These are phyloP conservation scores for Sarcodon sp. DNA, from an alignment of 768 basidiomycete genomes.

Conservation along the genomic window DNA sequence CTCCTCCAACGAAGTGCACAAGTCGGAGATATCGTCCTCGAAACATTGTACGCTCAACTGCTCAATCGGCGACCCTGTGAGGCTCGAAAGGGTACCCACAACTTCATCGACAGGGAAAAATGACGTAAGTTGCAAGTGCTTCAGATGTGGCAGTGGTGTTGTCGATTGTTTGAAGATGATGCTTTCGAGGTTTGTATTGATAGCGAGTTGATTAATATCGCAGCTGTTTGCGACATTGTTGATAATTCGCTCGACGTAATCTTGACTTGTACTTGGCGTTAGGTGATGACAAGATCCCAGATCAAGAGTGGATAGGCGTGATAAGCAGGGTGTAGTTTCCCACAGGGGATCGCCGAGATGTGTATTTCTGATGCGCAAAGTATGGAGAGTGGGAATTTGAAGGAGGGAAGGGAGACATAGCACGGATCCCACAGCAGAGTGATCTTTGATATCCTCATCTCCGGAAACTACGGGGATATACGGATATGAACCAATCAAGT, in stretches of 20 bases:
- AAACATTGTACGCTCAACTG: constrained; percentile 46
- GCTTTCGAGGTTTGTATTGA: constrained; percentile 29
- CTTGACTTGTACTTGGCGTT: constrained; percentile 35
- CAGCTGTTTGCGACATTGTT: constrained; percentile 36
- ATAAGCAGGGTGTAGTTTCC: constrained; percentile 34
- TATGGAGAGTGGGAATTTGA: constrained; percentile 43
- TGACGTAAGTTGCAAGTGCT: constrained; percentile 44
- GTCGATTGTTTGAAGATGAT: constrained; percentile 21
- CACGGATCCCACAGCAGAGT: constrained; percentile 37
- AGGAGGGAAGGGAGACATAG: constrained; percentile 57
- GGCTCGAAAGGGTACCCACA: constrained; percentile 42
- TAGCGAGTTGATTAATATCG: constrained; percentile 36
- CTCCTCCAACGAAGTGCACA: constrained; percentile 40
- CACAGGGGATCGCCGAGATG: constrained; percentile 54
- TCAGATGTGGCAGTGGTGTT: constrained; percentile 36
- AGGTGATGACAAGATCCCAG: constrained; percentile 42
- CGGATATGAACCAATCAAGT: constrained; percentile 38
- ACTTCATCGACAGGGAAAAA: constrained; percentile 51
- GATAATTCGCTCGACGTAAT: constrained; percentile 49
- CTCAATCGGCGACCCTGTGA: constrained; percentile 49
- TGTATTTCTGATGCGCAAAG: constrained; percentile 55
- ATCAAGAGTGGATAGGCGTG: constrained; percentile 42
- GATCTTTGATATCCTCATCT: constrained; percentile 44
- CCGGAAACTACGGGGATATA: constrained; percentile 48
- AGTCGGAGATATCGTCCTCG: constrained; percentile 51